These are phyloP conservation scores for Saussurea involucrata DNA, from an alignment of 129 eudicot genomes.

Conservation along the genomic window DNA sequence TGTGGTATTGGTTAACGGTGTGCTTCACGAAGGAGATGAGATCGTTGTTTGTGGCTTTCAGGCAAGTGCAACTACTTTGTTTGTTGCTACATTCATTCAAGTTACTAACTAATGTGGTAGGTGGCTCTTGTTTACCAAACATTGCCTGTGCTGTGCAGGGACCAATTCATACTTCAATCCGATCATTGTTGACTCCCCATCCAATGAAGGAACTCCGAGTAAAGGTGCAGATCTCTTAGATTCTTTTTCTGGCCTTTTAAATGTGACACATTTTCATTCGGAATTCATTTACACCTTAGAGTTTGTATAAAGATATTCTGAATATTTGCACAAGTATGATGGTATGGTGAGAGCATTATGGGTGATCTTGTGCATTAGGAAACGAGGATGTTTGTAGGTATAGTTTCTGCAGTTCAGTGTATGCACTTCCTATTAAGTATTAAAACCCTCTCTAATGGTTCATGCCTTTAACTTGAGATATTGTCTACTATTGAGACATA, in stretches of 20 bases:
- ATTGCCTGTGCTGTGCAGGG: conserved; percentile 53
- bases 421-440: background rate
- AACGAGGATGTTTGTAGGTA: background rate
- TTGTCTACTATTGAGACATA: background rate
- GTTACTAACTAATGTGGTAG: conserved; percentile 5
- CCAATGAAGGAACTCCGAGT: conserved; percentile 98
- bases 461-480: background rate
- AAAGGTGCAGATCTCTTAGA: too few relatives aligned
- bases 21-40: conserved; percentile 97
- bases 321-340: background rate
- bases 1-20: conserved; percentile 92
- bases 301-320: background rate
- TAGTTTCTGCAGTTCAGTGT: background rate
- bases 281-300: background rate
- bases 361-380: background rate
- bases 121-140: conserved; percentile 13
- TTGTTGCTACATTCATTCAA: too few relatives aligned
- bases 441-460: background rate
- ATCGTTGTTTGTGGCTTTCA: conserved; percentile 96
- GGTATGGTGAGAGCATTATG: too few relatives aligned
- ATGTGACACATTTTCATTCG: background rate
- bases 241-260: background rate
- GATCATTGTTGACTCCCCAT: conserved; percentile 91
- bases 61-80: conserved; percentile 41
- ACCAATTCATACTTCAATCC: conserved; percentile 73